These are phyloP conservation scores for Mimosa pudica DNA, from an alignment of 306 rosid genomes.

Conservation along the genomic window DNA sequence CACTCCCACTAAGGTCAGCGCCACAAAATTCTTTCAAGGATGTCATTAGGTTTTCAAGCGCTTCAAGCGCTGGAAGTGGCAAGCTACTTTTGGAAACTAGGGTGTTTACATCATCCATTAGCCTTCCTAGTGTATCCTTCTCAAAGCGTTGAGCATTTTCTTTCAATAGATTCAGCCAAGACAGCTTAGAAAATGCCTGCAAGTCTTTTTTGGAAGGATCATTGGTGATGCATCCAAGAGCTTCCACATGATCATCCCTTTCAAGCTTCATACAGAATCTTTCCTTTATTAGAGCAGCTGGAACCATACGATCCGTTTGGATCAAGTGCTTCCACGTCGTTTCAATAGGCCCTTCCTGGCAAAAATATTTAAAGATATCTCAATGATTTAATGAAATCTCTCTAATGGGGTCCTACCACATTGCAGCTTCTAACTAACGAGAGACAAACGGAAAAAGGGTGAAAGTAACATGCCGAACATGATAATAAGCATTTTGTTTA, in stretches of 20 bases:
- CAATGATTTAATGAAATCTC: slow-evolving; percentile 18
- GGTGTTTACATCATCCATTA: slow-evolving; percentile 51
- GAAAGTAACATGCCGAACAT: background rate
- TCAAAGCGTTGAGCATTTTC: slow-evolving; percentile 56
- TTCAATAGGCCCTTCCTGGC: slow-evolving; percentile 73
- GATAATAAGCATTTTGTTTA: background rate
- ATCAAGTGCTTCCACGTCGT: slow-evolving; percentile 73
- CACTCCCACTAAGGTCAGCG: slow-evolving; percentile 25
- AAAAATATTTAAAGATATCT: slow-evolving; percentile 40
- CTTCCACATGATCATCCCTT: slow-evolving; percentile 53
- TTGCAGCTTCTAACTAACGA: background rate
- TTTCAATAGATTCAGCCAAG: slow-evolving; percentile 67
- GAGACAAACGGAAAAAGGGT: background rate
- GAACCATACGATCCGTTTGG: slow-evolving; percentile 50
- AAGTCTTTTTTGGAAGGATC: slow-evolving; percentile 36
- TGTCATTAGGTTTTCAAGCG: slow-evolving; percentile 49
- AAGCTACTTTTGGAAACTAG: slow-evolving; percentile 41
- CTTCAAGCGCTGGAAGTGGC: slow-evolving; percentile 40
- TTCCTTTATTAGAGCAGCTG: slow-evolving; percentile 64
- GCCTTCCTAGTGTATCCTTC: slow-evolving; percentile 48
- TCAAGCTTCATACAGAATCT: slow-evolving; percentile 65
- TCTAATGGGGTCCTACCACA: background rate
- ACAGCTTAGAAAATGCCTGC: slow-evolving; percentile 62
- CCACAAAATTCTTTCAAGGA: slow-evolving; percentile 58
- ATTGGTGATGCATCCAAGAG: slow-evolving; percentile 56